These are phyloP conservation scores for Talaromyces sp. DNA, from an alignment of 2,329 filamentous ascomycete genomes.

Conservation along the genomic window DNA sequence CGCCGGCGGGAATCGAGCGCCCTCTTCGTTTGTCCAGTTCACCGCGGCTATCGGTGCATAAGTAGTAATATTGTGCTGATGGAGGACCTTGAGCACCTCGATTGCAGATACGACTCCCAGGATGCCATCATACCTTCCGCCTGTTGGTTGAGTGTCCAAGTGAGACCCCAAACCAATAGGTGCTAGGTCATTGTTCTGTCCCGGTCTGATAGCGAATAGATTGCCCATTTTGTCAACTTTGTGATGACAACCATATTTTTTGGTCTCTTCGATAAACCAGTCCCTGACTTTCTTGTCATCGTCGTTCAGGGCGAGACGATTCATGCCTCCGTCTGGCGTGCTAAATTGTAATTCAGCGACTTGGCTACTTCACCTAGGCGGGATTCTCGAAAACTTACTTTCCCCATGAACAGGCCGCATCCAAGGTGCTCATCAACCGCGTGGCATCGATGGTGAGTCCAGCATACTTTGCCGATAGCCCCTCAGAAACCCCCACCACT, in stretches of 20 bases:
- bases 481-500: not conserved
- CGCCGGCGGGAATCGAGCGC: conserved; percentile 67
- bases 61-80: conserved; percentile 63
- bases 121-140: conserved; percentile 54
- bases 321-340: conserved; percentile 50
- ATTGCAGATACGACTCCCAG: conserved; percentile 67
- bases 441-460: conserved; percentile 1
- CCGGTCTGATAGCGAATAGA: conserved; percentile 15
- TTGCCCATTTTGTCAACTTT: conserved; percentile 53
- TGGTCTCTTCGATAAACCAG: conserved; percentile 59
- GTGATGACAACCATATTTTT: conserved; percentile 52
- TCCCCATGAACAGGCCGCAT: conserved; percentile 5
- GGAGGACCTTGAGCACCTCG: conserved; percentile 64
- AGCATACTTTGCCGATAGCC: not conserved
- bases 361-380: not conserved
- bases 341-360: not conserved
- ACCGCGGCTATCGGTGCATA: conserved; percentile 67
- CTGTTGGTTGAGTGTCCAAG: conserved; percentile 17
- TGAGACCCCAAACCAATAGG: conserved; percentile 16
- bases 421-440: conserved; percentile 2
- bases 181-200: conserved; percentile 8
- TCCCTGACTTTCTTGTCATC: conserved; percentile 59
- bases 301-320: conserved; percentile 60
- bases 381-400: not conserved
- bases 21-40: conserved; percentile 57